Evolutionary conservation across 257 asterid species (phyloP).

Genomic region (Salvia splendens): DNA sequence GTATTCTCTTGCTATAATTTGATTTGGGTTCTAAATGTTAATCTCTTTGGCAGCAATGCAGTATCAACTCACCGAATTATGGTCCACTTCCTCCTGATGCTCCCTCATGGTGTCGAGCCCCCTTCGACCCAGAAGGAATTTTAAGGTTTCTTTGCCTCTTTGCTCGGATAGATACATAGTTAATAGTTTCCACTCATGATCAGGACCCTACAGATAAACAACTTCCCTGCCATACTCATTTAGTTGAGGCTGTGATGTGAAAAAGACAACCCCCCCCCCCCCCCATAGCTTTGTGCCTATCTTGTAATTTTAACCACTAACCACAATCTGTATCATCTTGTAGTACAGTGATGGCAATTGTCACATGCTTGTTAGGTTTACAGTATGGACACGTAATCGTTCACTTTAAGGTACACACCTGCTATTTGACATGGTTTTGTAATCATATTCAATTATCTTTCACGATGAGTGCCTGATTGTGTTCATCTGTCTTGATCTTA

Average conservation of each 20-base stretch:
- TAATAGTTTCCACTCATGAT: background rate
- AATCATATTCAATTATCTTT: background rate
- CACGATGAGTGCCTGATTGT: background rate
- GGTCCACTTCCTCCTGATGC: conserved; percentile 71
- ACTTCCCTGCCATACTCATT: background rate
- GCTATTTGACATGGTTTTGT: background rate
- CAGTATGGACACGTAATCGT: conserved; percentile 64
- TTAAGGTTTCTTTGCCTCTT: conserved; percentile 51
- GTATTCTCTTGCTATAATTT: conserved; percentile 10
- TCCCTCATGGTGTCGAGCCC: conserved; percentile 80
- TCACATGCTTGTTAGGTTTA: conserved; percentile 60
- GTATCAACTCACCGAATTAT: conserved; percentile 69
- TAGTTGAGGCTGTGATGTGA: background rate
- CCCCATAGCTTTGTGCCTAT: background rate
- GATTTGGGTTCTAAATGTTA: conserved; percentile 27
- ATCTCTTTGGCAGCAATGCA: conserved; percentile 57
- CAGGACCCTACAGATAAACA: background rate
- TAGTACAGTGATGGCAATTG: conserved; percentile 71
- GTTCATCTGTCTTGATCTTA: conserved; percentile 14
- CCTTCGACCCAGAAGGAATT: conserved; percentile 77
- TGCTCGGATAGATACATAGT: background rate
- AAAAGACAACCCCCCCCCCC: background rate
- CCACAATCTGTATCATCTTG: conserved; percentile 36
- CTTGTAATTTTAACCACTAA: conserved; percentile 11
- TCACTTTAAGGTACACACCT: conserved; percentile 60